Evolutionary conservation across 2,329 filamentous ascomycete species (phyloP).

Genomic region (Ceratocystiopsis minuta): DNA sequence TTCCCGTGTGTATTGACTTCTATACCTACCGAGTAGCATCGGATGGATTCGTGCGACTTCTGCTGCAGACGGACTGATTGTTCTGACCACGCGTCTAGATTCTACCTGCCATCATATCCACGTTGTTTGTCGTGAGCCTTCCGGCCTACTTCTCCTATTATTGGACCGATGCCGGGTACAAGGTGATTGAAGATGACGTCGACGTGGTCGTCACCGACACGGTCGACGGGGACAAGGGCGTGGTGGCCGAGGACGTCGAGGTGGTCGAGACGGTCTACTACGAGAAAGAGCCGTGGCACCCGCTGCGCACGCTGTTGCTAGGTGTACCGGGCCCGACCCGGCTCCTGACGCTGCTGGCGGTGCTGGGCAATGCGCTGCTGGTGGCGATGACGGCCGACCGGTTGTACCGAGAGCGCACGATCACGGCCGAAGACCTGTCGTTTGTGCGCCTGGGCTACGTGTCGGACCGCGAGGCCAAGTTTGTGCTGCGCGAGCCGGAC

Average conservation of each 20-base stretch:
- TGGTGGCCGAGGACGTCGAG: conserved; percentile 34
- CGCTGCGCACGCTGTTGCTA: conserved; percentile 49
- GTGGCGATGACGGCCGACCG: conserved; percentile 58
- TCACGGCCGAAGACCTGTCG: conserved; percentile 57
- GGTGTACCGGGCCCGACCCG: conserved; percentile 60
- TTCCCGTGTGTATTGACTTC: too few relatives aligned
- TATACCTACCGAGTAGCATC: too few relatives aligned
- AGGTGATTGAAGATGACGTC: conserved; percentile 37
- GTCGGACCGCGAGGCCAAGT: conserved; percentile 58
- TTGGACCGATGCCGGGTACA: conserved; percentile 34
- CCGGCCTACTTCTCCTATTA: conserved; percentile 2
- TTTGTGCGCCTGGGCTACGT: conserved; percentile 82
- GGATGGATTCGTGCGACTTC: too few relatives aligned
- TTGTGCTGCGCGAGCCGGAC: conserved; percentile 75
- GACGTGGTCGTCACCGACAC: conserved; percentile 36
- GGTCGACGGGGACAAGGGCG: conserved; percentile 18
- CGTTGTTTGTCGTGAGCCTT: conserved; percentile 37
- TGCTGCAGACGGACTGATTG: too few relatives aligned
- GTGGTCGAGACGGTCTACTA: conserved; percentile 45
- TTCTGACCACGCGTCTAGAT: too few relatives aligned
- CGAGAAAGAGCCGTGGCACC: conserved; percentile 34
- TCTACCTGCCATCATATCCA: too few relatives aligned
- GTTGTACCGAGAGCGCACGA: conserved; percentile 54
- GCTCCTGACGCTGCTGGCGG: conserved; percentile 46
- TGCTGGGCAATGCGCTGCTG: conserved; percentile 53